Evolutionary conservation across 306 rosid species (phyloP).

Genomic region (Prunus davidiana): DNA sequence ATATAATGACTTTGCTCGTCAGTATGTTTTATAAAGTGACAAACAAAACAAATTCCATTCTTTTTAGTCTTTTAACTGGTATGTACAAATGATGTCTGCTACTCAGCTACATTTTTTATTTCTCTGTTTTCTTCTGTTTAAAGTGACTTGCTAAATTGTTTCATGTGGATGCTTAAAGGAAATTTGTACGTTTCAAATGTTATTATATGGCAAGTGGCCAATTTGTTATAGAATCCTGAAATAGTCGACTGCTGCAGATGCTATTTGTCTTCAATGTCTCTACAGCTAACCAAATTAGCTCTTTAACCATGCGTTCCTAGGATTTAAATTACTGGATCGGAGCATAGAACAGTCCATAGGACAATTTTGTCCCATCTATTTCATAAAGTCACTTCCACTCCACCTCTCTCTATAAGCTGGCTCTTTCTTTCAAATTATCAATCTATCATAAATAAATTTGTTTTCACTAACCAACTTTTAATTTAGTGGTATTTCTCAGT

Average conservation of each 20-base stretch:
- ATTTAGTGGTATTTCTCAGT: too few species aligned
- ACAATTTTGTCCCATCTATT: too few species aligned
- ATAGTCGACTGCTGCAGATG: neutral
- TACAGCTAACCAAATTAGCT: too few species aligned
- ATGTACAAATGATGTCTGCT: conserved; percentile 36
- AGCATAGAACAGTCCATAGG: too few species aligned
- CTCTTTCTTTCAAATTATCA: too few species aligned
- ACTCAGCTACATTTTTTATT: conserved; percentile 5
- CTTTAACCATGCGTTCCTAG: too few species aligned
- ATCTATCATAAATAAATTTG: too few species aligned
- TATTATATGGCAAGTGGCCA: neutral
- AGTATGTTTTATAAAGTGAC: conserved; percentile 10
- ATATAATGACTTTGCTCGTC: conserved; percentile 12
- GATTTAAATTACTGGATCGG: too few species aligned
- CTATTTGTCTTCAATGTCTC: neutral
- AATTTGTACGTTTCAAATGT: neutral
- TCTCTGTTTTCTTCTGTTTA: conserved; percentile 11
- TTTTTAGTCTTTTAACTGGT: conserved; percentile 28
- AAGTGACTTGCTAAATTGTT: conserved; percentile 8
- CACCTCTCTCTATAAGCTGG: too few species aligned
- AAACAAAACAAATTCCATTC: conserved; percentile 25
- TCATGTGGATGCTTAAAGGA: conserved; percentile 15
- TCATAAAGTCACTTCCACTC: too few species aligned
- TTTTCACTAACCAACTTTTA: too few species aligned
- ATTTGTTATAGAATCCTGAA: neutral